These are phyloP conservation scores for Psidium friedrichsthalianum DNA, from an alignment of 345 rosid species.

Conservation along the genomic window DNA sequence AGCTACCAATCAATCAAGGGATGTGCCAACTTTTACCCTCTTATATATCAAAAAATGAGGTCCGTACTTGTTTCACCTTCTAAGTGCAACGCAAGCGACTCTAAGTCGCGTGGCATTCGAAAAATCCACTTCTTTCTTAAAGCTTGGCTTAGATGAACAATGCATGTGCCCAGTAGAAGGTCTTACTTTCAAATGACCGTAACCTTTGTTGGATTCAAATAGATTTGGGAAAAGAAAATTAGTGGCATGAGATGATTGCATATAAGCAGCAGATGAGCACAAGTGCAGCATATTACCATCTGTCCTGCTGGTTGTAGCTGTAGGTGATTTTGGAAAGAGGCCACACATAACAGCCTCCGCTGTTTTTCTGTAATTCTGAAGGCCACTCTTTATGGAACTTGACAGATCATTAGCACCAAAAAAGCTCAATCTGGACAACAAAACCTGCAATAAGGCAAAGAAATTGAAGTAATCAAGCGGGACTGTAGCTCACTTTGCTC, in stretches of 20 bases:
- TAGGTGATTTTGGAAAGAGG: slow-evolving; percentile 77
- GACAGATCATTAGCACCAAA: slow-evolving; percentile 48
- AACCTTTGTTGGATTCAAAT: background rate
- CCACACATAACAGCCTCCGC: slow-evolving; percentile 96
- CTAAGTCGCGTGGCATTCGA: background rate
- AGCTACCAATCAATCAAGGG: background rate
- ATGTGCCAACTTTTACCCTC: background rate
- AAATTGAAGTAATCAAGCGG: background rate
- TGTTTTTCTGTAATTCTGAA: slow-evolving; percentile 53
- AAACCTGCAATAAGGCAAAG: slow-evolving; percentile 37
- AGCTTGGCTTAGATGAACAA: background rate
- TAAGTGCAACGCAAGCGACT: background rate
- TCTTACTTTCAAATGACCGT: background rate
- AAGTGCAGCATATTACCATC: slow-evolving; percentile 29
- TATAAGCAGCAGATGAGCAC: background rate
- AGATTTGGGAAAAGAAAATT: background rate
- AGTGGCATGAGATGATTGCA: background rate
- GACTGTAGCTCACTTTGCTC: background rate
- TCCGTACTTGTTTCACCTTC: background rate
- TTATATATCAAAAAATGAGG: background rate
- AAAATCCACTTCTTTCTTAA: background rate
- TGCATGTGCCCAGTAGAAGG: background rate
- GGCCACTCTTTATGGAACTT: slow-evolving; percentile 42
- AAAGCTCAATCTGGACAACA: slow-evolving; percentile 73
- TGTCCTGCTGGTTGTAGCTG: slow-evolving; percentile 77